Evolutionary conservation across 2,329 filamentous ascomycete genomes (phyloP).

Genomic region (Ceratocystis papillata): DNA sequence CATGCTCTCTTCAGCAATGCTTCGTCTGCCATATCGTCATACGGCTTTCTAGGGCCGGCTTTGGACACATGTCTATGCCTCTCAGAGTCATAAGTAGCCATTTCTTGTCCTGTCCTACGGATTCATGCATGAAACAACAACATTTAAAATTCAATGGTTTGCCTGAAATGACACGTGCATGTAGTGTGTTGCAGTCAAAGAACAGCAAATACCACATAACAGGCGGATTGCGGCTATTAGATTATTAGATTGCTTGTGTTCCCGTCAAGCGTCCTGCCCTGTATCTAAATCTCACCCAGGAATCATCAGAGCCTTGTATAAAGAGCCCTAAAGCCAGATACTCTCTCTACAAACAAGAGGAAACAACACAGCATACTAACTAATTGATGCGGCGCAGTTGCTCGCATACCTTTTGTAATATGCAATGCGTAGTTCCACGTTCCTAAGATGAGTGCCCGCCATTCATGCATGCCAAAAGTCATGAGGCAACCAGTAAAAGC

Average conservation of each 20-base stretch:
- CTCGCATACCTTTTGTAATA: neutral
- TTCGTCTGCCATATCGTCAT: neutral
- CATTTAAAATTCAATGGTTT: neutral
- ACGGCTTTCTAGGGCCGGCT: neutral
- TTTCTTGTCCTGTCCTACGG: neutral
- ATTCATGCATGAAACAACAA: conserved; percentile 7
- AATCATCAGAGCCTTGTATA: neutral
- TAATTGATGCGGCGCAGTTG: neutral
- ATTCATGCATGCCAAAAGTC: neutral
- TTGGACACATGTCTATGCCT: neutral
- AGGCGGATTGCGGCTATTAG: neutral
- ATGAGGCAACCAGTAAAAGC: neutral
- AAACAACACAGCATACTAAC: neutral
- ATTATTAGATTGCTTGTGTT: neutral
- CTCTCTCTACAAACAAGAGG: neutral
- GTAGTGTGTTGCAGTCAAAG: neutral
- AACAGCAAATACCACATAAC: neutral
- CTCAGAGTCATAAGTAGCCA: neutral
- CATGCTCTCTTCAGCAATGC: neutral
- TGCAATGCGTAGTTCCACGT: neutral
- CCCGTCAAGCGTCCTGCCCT: neutral
- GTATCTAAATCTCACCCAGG: neutral
- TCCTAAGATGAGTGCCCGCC: neutral
- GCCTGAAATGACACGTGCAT: conserved; percentile 1
- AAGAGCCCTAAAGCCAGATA: neutral